Conservation (phyloP, 1,139 yeast species). For the Pichia inconspicua region DNA sequence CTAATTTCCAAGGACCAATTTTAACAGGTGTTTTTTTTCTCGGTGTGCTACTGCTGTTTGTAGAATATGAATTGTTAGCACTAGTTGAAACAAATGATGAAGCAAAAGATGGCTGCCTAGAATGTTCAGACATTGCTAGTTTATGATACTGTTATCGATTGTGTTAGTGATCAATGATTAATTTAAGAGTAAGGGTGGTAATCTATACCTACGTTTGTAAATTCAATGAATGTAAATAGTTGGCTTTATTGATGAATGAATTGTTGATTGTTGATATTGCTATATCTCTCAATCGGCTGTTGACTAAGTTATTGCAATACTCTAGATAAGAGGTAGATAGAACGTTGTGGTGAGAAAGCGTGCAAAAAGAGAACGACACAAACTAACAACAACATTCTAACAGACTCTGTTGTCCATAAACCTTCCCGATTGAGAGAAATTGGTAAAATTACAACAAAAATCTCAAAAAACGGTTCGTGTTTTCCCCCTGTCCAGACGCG, state of each 20-base stretch:
- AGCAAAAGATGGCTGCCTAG: conserved; percentile 28
- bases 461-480: background rate
- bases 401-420: background rate
- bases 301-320: background rate
- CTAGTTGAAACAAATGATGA: conserved; percentile 28
- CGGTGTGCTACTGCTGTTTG: conserved; percentile 29
- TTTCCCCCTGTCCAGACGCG: background rate
- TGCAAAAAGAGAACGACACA: background rate
- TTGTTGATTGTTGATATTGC: too few relatives aligned
- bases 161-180: background rate
- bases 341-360: background rate
- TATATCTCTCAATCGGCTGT: background rate
- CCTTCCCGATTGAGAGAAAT: background rate
- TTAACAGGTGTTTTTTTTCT: conserved; percentile 44
- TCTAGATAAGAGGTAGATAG: background rate
- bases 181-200: too few relatives aligned
- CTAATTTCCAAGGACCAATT: conserved; percentile 95
- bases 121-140: conserved; percentile 17
- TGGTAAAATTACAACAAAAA: background rate
- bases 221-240: background rate
- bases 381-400: background rate
- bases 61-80: conserved; percentile 13
- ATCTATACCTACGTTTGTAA: background rate
- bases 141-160: background rate
- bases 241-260: background rate